Evolutionary conservation across 2,329 filamentous ascomycete genomes (phyloP).

Genomic region (Biscogniauxia marginata): DNA sequence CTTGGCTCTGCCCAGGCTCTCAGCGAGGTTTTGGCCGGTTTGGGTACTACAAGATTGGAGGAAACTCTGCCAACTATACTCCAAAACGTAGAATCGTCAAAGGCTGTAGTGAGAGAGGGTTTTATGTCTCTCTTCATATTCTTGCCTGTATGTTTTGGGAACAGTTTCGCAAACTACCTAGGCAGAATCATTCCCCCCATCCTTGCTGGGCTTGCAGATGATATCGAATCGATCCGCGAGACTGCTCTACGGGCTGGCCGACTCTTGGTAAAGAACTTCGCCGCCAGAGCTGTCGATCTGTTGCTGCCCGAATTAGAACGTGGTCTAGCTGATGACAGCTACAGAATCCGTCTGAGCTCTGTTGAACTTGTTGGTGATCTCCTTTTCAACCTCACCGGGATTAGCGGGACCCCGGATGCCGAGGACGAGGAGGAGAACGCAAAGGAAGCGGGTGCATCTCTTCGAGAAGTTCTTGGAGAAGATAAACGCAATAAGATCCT

Average conservation of each 20-base stretch:
- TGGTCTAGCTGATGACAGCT: constrained; percentile 94
- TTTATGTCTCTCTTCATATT: constrained; percentile 99
- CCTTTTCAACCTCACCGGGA: constrained; percentile 95
- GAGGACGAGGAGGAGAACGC: constrained; percentile 76
- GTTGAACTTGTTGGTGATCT: constrained; percentile 96
- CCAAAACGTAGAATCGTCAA: constrained; percentile 91
- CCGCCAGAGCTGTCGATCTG: constrained; percentile 89
- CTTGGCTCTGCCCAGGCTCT: constrained; percentile 95
- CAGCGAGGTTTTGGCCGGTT: constrained; percentile 89
- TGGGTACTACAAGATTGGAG: constrained; percentile 88
- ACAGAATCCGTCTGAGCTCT: constrained; percentile 96
- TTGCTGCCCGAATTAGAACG: constrained; percentile 92
- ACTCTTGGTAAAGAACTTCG: constrained; percentile 97
- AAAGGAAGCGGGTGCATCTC: constrained; percentile 85
- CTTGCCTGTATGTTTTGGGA: constrained; percentile 97
- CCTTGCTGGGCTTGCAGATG: constrained; percentile 88
- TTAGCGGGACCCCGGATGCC: constrained; percentile 73
- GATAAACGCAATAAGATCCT: constrained; percentile 97
- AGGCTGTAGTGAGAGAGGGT: constrained; percentile 87
- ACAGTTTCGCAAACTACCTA: constrained; percentile 95
- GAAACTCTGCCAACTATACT: constrained; percentile 95
- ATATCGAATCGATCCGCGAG: constrained; percentile 93
- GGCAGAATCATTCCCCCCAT: constrained; percentile 95
- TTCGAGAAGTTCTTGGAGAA: constrained; percentile 90
- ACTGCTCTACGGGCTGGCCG: constrained; percentile 93